Evolutionary conservation across 306 rosid species (phyloP).

Genomic region (Astragalus membranaceus): DNA sequence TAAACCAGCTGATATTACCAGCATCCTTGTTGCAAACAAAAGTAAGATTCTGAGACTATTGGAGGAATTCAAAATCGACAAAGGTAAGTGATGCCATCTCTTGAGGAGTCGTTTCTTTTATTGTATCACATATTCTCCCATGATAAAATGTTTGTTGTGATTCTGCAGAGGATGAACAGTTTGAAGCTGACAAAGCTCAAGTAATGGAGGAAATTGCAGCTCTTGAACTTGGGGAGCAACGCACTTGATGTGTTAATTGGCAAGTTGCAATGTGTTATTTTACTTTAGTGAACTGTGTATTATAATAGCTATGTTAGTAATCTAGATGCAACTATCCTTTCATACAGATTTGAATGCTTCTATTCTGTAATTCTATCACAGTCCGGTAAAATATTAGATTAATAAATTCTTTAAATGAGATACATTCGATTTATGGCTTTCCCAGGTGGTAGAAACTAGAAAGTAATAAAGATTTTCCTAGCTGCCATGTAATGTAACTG

Average conservation of each 20-base stretch:
- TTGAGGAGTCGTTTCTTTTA: neutral
- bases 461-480: conserved; percentile 3
- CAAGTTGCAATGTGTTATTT: conserved; percentile 16
- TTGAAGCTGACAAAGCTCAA: conserved; percentile 96
- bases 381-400: conserved; percentile 50
- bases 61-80: conserved; percentile 85
- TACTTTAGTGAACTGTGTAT: conserved; percentile 29
- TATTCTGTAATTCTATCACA: conserved; percentile 29
- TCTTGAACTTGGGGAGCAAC: conserved; percentile 46
- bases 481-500: conserved; percentile 31
- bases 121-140: conserved; percentile 9
- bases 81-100: conserved; percentile 44
- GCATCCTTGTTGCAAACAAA: conserved; percentile 80
- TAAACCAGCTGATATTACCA: conserved; percentile 71
- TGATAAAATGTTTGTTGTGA: conserved; percentile 7
- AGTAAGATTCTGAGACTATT: conserved; percentile 87
- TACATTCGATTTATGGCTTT: conserved; percentile 14
- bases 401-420: conserved; percentile 50
- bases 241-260: conserved; percentile 18
- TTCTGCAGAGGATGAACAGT: conserved; percentile 83
- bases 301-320: conserved; percentile 29
- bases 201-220: conserved; percentile 90
- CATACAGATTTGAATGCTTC: conserved; percentile 13
- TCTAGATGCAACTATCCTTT: conserved; percentile 17
- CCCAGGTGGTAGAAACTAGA: neutral